Conservation (phyloP, 352 stramenopile species). For the Phytopythium vexans region DNA sequence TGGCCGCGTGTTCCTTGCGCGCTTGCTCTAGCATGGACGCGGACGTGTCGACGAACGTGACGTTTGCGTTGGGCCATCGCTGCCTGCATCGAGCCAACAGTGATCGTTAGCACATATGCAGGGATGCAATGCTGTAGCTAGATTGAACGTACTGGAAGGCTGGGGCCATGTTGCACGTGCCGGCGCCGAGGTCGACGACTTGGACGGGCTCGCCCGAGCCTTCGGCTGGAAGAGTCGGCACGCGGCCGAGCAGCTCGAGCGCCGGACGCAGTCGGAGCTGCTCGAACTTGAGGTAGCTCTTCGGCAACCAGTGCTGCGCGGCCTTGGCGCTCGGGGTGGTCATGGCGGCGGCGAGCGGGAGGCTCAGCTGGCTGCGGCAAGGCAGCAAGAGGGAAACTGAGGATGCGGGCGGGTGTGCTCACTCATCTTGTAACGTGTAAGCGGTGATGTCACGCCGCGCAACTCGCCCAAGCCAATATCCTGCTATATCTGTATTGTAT, state of each 20-base stretch:
- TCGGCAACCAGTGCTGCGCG: constrained; percentile 47
- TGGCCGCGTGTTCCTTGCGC: constrained; percentile 32
- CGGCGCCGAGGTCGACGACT: constrained; percentile 67
- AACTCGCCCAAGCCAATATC: too few relatives aligned
- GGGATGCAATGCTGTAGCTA: too few relatives aligned
- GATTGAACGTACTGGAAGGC: constrained; percentile 60
- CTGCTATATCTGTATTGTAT: too few relatives aligned
- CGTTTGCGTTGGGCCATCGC: constrained; percentile 43
- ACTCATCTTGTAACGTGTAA: too few relatives aligned
- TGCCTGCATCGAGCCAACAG: constrained; percentile 13
- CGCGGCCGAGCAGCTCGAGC: constrained; percentile 52
- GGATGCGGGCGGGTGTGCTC: too few relatives aligned
- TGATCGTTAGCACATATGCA: too few relatives aligned
- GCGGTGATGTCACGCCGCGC: too few relatives aligned
- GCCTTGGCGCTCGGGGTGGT: too few relatives aligned
- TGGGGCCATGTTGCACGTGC: constrained; percentile 67
- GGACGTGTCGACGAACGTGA: constrained; percentile 68
- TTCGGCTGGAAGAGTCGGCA: constrained; percentile 19
- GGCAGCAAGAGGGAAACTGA: too few relatives aligned
- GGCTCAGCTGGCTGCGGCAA: too few relatives aligned
- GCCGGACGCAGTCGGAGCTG: constrained; percentile 50
- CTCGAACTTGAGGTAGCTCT: constrained; percentile 68
- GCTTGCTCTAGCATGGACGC: constrained; percentile 51
- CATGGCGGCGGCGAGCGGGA: too few relatives aligned
- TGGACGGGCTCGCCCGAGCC: constrained; percentile 10